Base-by-base conservation (phyloP, 2,329 filamentous ascomycete species). In the Ceratocystis lukuohia region DNA sequence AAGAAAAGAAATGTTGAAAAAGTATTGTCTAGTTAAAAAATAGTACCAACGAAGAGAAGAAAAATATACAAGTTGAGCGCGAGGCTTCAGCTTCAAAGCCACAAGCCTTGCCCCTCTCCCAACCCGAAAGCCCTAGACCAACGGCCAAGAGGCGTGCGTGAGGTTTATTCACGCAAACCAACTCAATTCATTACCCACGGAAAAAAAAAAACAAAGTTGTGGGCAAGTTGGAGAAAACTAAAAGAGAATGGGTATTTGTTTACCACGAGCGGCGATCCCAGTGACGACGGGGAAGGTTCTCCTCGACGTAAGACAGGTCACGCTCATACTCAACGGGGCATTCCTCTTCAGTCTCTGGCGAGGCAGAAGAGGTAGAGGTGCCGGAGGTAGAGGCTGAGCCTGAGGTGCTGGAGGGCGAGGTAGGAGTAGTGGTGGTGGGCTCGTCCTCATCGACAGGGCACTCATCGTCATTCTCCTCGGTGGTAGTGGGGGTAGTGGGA, bases 201-300 rank as follows among this genome's bases (percentile, higher is more conserved):
- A 61, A 37, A 22, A 37, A 33, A 10, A 33, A 10, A 28, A 28
- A 33, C 62, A 50, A 41, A 17, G 33, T 17, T 61, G 20, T 30
- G 41, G 22, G 22, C 10, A 48, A 45, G n/a, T 7, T 46, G 10
- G 37, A 28, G 7, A 61, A 28, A n/a, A 25, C 3, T 28, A 46
- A 62, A 17, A 6, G 22, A 28, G 53, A 66, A 37, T 5, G 15
- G 44, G 41, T 33, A 5, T 10, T 4, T n/a, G 17, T 57, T 63
- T 66, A 66, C 65, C 65, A 66, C 65, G 65, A 66, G 61, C 65
- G 65, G 37, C 65, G 65, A 41, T 66, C 65, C 65, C 65, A 66
- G 65, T 66, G 65, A 22, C 65, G 59, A 20, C 65, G 65, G 33
- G 48, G 45, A n/a, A 45, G 22, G 30, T 48, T n/a, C 20, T 53